Evolutionary conservation across 257 asterid species (phyloP), one percentile per base, ranked within the genome.

Genomic region (Lycium barbarum): DNA sequence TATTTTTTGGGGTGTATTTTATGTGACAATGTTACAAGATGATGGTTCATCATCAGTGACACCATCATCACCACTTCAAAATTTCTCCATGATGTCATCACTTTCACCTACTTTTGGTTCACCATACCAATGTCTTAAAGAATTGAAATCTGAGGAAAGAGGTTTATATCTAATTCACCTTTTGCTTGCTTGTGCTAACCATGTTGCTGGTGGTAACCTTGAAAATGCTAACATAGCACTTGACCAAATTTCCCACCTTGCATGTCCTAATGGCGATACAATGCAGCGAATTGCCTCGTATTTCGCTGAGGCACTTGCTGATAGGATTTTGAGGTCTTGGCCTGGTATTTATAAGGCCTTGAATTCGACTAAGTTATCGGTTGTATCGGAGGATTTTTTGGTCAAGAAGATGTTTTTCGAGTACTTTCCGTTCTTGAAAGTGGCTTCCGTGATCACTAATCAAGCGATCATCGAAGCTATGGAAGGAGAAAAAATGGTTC

Each of bases 401-500:
- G 98, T 91, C 4, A 87, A 88, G 79, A 96, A 91, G 57, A 90
- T 95, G 97, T 95, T 95, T 83, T 93, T 89, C 66, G 98, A 96
- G 89, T 91, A 89, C 70, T 84, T 96, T 66, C 99, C 99, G 0
- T 96, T 96, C 81, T 76, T 92, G 87, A 96, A 95, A 74, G 98
- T 93, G 84, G 96, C 99, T 40, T 93, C 90, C 84, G 94, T 93
- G 82, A 91, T 96, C 59, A 87, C 90, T 12, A 96, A 96, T 85
- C 99, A 94, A 86, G 96, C 98, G 3, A 93, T 96, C 11, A 86
- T 96, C 11, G 98, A 94, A 84, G 95, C 98, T 3, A 94, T 94
- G 99, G 99, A 93, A 87, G 99, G 99, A 1, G 99, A 96, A 76
- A 96, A 91, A 83, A 88, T 96, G 93, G 99, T 96, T 83, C 99